Evolutionary conservation across 495 filamentous ascomycete genomes (phyloP).

Genomic region (Daldinia vernicosa): DNA sequence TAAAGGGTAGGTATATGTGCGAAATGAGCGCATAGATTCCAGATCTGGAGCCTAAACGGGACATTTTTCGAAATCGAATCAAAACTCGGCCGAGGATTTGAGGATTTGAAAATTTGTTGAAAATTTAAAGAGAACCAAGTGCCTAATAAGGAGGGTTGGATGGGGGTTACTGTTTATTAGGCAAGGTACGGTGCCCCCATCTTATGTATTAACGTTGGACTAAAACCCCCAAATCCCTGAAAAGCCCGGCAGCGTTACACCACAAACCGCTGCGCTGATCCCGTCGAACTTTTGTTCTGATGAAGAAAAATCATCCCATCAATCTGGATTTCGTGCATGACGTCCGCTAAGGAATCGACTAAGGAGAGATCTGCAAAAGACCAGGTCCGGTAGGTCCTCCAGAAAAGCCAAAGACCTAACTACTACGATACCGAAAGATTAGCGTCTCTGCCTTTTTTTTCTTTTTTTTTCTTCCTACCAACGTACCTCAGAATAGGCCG

Average conservation of each 20-base stretch:
- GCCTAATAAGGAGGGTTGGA: conserved; percentile 23
- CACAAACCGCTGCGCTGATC: conserved; percentile 22
- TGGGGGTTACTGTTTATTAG: conserved; percentile 35
- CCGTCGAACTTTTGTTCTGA: neutral
- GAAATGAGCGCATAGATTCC: conserved; percentile 2
- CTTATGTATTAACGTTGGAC: conserved; percentile 31
- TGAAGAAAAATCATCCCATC: conserved; percentile 1
- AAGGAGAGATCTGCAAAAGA: conserved; percentile 25
- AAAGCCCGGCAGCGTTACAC: conserved; percentile 27
- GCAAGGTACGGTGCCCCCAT: conserved; percentile 38
- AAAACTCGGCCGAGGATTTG: neutral
- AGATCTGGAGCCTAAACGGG: conserved; percentile 34
- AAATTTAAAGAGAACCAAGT: neutral
- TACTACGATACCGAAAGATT: conserved; percentile 18
- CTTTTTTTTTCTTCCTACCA: conserved; percentile 2
- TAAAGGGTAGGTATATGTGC: neutral
- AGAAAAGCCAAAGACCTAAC: conserved; percentile 6
- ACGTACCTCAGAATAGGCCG: neutral
- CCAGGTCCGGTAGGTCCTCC: conserved; percentile 8
- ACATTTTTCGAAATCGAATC: conserved; percentile 27
- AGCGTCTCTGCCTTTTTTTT: conserved; percentile 18
- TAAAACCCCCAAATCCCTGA: conserved; percentile 13
- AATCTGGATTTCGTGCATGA: conserved; percentile 43
- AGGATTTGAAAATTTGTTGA: neutral
- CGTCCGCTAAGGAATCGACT: conserved; percentile 26